Evolutionary conservation across 805 yeast species (phyloP).

Genomic region (Schwanniomyces pseudopolymorphus): DNA sequence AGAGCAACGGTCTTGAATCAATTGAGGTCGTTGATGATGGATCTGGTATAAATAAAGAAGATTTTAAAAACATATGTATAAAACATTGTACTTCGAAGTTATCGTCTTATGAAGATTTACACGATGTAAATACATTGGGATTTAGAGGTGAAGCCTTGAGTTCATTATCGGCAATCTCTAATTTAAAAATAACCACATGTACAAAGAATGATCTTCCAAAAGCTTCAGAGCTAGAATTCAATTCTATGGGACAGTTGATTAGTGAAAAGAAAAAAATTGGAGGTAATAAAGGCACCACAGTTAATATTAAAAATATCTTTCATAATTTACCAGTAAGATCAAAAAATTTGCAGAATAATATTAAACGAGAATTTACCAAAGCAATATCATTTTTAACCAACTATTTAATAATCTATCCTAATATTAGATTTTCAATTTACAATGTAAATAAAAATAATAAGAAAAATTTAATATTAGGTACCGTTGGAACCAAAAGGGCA

Average conservation of each 20-base stretch:
- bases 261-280: conserved; percentile 38
- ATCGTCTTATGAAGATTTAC: conserved; percentile 52
- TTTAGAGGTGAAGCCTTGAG: conserved; percentile 83
- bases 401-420: conserved; percentile 61
- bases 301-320: conserved; percentile 60
- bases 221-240: conserved; percentile 57
- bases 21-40: conserved; percentile 74
- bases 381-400: conserved; percentile 62
- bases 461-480: conserved; percentile 55
- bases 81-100: conserved; percentile 73
- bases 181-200: conserved; percentile 51
- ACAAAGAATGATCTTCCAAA: conserved; percentile 48
- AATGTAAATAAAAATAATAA: conserved; percentile 43
- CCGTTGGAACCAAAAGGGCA: conserved; percentile 52
- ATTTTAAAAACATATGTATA: conserved; percentile 53
- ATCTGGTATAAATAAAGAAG: conserved; percentile 53
- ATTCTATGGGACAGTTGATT: conserved; percentile 51
- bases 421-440: conserved; percentile 59
- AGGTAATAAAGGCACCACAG: conserved; percentile 69
- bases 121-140: conserved; percentile 56
- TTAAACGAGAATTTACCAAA: conserved; percentile 70
- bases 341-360: conserved; percentile 66
- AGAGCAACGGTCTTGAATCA: conserved; percentile 70
- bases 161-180: conserved; percentile 60
- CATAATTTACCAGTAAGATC: conserved; percentile 76